Evolutionary conservation across 1,284 basidiomycete species (phyloP).

Genomic region (Ganoderma lingzhi): DNA sequence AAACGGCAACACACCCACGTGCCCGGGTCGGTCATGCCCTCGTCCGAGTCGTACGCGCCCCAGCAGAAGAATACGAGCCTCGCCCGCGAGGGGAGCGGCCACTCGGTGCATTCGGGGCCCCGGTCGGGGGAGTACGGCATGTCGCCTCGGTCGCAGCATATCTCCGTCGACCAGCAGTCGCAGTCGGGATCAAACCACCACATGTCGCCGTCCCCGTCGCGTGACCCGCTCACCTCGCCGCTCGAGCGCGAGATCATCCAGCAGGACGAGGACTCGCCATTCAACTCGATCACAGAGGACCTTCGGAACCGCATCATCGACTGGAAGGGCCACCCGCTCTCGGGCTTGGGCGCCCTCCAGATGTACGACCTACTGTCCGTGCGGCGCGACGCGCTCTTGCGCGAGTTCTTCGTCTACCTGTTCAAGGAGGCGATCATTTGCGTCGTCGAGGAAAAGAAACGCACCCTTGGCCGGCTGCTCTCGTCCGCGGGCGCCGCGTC

Average conservation of each 20-base stretch:
- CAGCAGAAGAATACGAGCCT: constrained; percentile 23
- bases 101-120: constrained; percentile 33
- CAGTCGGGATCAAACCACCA: constrained; percentile 29
- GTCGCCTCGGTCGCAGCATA: constrained; percentile 30
- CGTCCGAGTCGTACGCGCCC: constrained; percentile 51
- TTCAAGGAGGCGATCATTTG: constrained; percentile 98
- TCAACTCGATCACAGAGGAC: constrained; percentile 86
- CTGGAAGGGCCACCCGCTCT: constrained; percentile 92
- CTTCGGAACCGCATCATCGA: constrained; percentile 89
- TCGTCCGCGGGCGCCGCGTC: constrained; percentile 55
- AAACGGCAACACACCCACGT: constrained; percentile 65
- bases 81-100: constrained; percentile 29
- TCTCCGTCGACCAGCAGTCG: constrained; percentile 33
- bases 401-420: constrained; percentile 95
- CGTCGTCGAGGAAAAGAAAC: constrained; percentile 93
- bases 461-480: constrained; percentile 75
- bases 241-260: constrained; percentile 30
- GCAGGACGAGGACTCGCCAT: constrained; percentile 67
- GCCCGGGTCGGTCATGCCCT: constrained; percentile 63
- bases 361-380: constrained; percentile 94
- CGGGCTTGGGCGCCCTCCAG: constrained; percentile 86
- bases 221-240: constrained; percentile 33
- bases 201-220: constrained; percentile 39
- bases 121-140: constrained; percentile 35
- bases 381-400: constrained; percentile 84